Base-by-base conservation (phyloP, 2,329 filamentous ascomycete genomes). In the Monilinia laxa region DNA sequence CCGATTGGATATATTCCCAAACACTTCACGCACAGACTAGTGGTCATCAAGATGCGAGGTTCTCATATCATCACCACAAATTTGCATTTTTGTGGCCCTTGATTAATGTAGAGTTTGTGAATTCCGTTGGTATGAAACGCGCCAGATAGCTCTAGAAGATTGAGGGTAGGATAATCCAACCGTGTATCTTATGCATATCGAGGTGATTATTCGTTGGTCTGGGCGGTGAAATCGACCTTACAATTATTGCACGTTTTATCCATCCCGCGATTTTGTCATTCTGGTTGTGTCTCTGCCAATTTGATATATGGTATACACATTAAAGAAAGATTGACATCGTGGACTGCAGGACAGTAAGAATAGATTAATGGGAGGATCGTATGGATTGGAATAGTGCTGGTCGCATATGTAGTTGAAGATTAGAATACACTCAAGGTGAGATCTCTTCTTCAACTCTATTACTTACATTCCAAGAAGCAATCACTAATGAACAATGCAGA, bases 21-120 rank as follows among this genome's bases (percentile, higher is more conserved):
- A 64, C 62, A 64, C 25, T 64, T 56, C 52, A 40, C 62, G 62
- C 51, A 64, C 62, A 57, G 62, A 64, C 62, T 64, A 64, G 62
- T 51, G 45, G 58, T 51, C 35, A 51, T n/a, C n/a, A 60, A 38
- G 45, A 20, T 49, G 58, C 58, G 31, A 60, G 40, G 49, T 63
- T 63, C 18, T 54, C 28, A 56, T 35, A 56, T 64, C 25, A 31
- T 38, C 47, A 57, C 28, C 23, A 25, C 20, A 35, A 20, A 6
- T 35, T 56, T 38, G 9, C 52, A 56, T 60, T 51, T 49, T 18
- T 47, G 42, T 28, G 25, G 57, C 38, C 62, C 14, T 47, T 60
- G 40, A 23, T 35, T 25, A 45, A 40, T 42, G 42, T 20, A 49
- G 49, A 60, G 5, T 60, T 60, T 49, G 28, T 23, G 57, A 16